Percentiles rank a stretch among this genome's conserved stretches.
These are phyloP conservation scores for Austroboletus eburneus DNA, from an alignment of 768 basidiomycete species.

Conservation along the genomic window DNA sequence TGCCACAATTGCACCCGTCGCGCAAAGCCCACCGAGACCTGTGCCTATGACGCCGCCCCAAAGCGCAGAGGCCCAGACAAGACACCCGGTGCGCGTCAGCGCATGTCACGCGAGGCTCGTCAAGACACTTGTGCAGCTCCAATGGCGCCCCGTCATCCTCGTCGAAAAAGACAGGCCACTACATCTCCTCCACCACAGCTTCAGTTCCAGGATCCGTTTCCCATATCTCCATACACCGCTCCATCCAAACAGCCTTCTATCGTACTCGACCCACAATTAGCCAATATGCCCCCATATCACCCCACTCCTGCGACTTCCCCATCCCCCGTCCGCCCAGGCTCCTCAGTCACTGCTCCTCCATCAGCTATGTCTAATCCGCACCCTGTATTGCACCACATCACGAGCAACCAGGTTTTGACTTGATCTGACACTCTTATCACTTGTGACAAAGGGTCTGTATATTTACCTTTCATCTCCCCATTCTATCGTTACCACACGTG, in stretches of 20 bases:
- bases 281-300: constrained; percentile 16
- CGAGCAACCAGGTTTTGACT: constrained; percentile 30
- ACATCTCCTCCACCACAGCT: constrained; percentile 2
- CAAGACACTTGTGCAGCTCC: constrained; percentile 32
- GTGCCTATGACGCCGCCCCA: constrained; percentile 65
- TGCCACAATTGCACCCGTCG: constrained; percentile 72
- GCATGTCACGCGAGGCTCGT: constrained; percentile 41
- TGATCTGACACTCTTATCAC: constrained; percentile 22
- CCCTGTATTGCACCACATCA: constrained; percentile 12
- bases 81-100: constrained; percentile 73
- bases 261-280: constrained; percentile 25
- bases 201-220: not conserved
- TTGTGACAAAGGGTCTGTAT: constrained; percentile 21
- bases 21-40: constrained; percentile 40
- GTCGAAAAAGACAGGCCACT: constrained; percentile 14
- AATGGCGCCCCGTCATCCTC: constrained; percentile 21
- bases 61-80: constrained; percentile 81
- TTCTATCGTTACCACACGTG: constrained; percentile 1
- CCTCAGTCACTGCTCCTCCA: constrained; percentile 4
- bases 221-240: not conserved
- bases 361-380: constrained; percentile 8
- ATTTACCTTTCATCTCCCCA: constrained; percentile 4
- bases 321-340: not conserved
- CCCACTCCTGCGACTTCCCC: not conserved
- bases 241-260: constrained; percentile 9